Percentiles rank a stretch among this genome's conserved stretches.
Conservation (phyloP, 441 rosid species). For the Croton setiger region DNA sequence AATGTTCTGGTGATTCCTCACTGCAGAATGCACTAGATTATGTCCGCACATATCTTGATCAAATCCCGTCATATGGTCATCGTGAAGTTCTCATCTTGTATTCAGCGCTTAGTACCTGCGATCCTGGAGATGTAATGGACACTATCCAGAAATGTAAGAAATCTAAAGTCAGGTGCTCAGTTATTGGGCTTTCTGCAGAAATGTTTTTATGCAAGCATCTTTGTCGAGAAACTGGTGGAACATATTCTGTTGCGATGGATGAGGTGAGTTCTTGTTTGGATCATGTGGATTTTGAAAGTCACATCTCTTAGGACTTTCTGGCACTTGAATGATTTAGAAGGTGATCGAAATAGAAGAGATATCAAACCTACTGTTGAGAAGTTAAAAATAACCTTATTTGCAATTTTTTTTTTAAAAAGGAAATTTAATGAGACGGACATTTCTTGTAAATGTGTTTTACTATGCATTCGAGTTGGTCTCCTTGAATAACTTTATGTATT, state of each 20-base stretch:
- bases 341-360: too few species aligned
- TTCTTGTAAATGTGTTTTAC: not conserved
- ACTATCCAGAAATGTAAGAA: conserved; percentile 79
- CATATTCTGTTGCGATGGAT: conserved; percentile 74
- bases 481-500: not conserved
- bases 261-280: conserved; percentile 49
- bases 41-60: conserved; percentile 52
- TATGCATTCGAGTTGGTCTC: not conserved
- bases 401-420: not conserved
- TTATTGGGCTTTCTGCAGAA: conserved; percentile 88
- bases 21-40: conserved; percentile 83
- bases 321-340: too few species aligned
- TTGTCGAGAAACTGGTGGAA: conserved; percentile 87
- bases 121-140: conserved; percentile 89
- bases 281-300: not conserved
- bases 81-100: conserved; percentile 67
- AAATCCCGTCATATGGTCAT: conserved; percentile 68
- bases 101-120: conserved; percentile 78
- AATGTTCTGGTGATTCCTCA: conserved; percentile 78
- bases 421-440: not conserved
- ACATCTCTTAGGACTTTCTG: too few species aligned
- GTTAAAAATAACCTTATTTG: not conserved
- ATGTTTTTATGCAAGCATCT: conserved; percentile 87
- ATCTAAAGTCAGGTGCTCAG: conserved; percentile 78
- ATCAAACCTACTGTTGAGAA: too few species aligned